Evolutionary conservation across 1,284 basidiomycete species (phyloP), one percentile per base, ranked within the genome.

Genomic region (Ceratobasidium sp.): DNA sequence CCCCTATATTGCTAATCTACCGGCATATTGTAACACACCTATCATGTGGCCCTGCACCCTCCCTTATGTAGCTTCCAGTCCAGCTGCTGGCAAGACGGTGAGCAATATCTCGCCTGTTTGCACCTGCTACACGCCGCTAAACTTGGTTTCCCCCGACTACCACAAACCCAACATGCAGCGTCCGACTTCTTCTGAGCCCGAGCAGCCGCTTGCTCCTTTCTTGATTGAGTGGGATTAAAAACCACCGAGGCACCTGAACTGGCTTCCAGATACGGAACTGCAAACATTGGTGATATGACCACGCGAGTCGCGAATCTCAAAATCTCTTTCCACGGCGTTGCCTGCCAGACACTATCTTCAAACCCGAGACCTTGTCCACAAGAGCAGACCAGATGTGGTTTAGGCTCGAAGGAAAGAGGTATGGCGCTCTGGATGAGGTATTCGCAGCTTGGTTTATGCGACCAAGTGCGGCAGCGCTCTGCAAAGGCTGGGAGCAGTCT

Each of bases 31-130:
- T n/a, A n/a, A n/a, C n/a, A n/a, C n/a, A n/a, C n/a, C n/a, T n/a
- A n/a, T n/a, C n/a, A n/a, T n/a, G n/a, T n/a, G n/a, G n/a, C n/a
- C n/a, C n/a, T n/a, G n/a, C n/a, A n/a, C n/a, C n/a, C n/a, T n/a
- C n/a, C n/a, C n/a, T 75, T 75, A 15, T 75, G 72, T 4, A n/a
- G 3, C 49, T 63, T 63, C 72, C 72, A 75, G 28, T 76, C 51
- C 23, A 42, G 49, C 1, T 23, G 49, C 28, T 76, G 73, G 28
- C 73, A 76, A 3, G 28, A 6, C 1, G 49, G 3, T 4, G 73
- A 67, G 33, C 73, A 76, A 39, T 76, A 76, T 20, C 63, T 15
- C 6, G 73, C 73, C 61, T 67, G 66, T 53, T 67, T 76, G 63
- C 73, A 76, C 6, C 51, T 26, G 20, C 73, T 56, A 46, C 73